Evolutionary conservation across 805 yeast genomes (phyloP).

Genomic region (Vanderwaltozyma polyspora): DNA sequence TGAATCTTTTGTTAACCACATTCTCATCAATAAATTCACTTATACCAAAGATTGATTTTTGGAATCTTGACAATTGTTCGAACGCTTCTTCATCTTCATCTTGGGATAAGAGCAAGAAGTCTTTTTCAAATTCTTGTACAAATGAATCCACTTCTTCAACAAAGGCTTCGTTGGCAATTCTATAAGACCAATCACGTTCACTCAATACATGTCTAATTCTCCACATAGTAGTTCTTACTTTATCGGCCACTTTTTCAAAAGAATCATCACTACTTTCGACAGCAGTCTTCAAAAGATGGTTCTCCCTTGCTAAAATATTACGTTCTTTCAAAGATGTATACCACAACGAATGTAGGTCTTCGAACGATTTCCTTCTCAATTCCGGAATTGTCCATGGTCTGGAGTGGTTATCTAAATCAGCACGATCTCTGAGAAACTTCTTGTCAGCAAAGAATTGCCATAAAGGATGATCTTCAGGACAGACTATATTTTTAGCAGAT

Average conservation of each 20-base stretch:
- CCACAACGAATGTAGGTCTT: constrained; percentile 88
- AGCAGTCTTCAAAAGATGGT: constrained; percentile 41
- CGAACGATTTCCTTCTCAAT: constrained; percentile 80
- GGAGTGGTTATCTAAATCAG: constrained; percentile 43
- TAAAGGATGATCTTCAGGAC: constrained; percentile 79
- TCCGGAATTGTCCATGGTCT: constrained; percentile 84
- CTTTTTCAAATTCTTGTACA: constrained; percentile 32
- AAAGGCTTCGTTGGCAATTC: constrained; percentile 42
- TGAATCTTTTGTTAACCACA: constrained; percentile 45
- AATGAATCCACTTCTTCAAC: constrained; percentile 33
- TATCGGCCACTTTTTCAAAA: constrained; percentile 29
- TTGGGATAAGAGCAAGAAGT: constrained; percentile 45
- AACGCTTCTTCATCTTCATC: constrained; percentile 48
- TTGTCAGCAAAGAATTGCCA: constrained; percentile 81
- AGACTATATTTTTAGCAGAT: constrained; percentile 56
- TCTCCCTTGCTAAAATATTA: constrained; percentile 68
- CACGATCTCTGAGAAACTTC: constrained; percentile 46
- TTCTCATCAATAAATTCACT: constrained; percentile 53
- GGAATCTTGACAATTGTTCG: constrained; percentile 67
- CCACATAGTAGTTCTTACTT: constrained; percentile 54
- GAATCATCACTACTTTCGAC: constrained; percentile 26
- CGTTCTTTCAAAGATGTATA: constrained; percentile 75
- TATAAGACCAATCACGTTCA: constrained; percentile 70
- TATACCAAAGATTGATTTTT: constrained; percentile 76
- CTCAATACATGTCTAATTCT: constrained; percentile 76